Evolutionary conservation across 1,284 basidiomycete genomes (phyloP).

Genomic region (Ceratobasidium papillatum): DNA sequence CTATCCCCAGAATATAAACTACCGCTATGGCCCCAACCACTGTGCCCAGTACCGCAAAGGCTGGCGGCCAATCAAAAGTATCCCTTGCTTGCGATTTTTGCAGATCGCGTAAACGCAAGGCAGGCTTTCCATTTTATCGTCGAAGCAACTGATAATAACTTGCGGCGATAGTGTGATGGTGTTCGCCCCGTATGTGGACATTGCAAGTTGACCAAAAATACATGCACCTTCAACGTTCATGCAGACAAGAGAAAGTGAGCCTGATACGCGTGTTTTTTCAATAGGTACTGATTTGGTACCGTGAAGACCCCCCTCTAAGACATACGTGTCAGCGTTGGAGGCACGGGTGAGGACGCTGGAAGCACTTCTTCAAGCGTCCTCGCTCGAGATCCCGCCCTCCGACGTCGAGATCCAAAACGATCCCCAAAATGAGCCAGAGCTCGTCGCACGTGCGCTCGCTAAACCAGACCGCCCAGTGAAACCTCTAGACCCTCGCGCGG

Average conservation of each 20-base stretch:
- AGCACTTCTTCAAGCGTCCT: constrained; percentile 24
- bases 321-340: constrained; percentile 30
- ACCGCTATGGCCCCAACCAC: constrained; percentile 26
- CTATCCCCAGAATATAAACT: neutral
- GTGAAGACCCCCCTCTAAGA: constrained; percentile 28
- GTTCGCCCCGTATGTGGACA: constrained; percentile 33
- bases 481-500: constrained; percentile 21
- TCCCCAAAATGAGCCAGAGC: constrained; percentile 28
- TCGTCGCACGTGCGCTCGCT: neutral
- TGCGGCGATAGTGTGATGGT: constrained; percentile 17
- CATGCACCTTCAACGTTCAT: constrained; percentile 34
- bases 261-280: neutral
- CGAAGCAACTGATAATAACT: neutral
- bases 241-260: constrained; percentile 36
- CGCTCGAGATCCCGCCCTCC: constrained; percentile 29
- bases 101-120: constrained; percentile 35
- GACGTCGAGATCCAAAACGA: constrained; percentile 24
- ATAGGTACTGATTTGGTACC: neutral
- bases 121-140: neutral
- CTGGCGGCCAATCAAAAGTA: constrained; percentile 22
- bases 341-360: constrained; percentile 32
- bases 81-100: constrained; percentile 38
- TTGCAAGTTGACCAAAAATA: constrained; percentile 32
- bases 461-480: constrained; percentile 8
- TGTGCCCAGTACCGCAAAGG: constrained; percentile 1